Evolutionary conservation across 1,139 yeast species (phyloP).

Genomic region (Debaryomycetaceae sp.): DNA sequence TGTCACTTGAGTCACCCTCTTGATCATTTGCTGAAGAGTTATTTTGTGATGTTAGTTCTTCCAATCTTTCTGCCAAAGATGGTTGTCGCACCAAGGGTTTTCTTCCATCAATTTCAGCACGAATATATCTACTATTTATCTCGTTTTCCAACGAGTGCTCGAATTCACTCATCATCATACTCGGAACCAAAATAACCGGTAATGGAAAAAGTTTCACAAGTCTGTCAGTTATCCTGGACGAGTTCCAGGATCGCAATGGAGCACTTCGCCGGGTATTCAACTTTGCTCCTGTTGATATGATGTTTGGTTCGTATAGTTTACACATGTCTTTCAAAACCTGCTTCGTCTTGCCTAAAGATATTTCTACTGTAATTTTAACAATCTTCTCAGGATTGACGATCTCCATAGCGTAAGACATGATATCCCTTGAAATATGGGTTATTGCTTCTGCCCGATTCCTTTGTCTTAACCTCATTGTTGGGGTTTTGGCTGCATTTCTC

Average conservation of each 20-base stretch:
- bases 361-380: slow-evolving; percentile 59
- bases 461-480: slow-evolving; percentile 27
- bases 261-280: slow-evolving; percentile 43
- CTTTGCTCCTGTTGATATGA: slow-evolving; percentile 61
- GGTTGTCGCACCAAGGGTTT: neutral
- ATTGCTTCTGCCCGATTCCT: slow-evolving; percentile 35
- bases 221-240: slow-evolving; percentile 60
- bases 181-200: slow-evolving; percentile 70
- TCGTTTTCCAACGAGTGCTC: slow-evolving; percentile 33
- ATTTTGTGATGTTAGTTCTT: neutral
- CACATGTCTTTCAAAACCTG: slow-evolving; percentile 59
- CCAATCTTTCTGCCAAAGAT: neutral
- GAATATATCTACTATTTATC: slow-evolving; percentile 15
- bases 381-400: slow-evolving; percentile 47
- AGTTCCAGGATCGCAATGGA: slow-evolving; percentile 58
- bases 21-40: neutral
- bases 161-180: slow-evolving; percentile 55
- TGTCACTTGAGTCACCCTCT: slow-evolving; percentile 6
- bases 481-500: slow-evolving; percentile 17
- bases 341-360: slow-evolving; percentile 58
- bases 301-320: slow-evolving; percentile 59
- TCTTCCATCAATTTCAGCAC: slow-evolving; percentile 1
- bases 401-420: slow-evolving; percentile 46
- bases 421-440: slow-evolving; percentile 33
- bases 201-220: slow-evolving; percentile 60